phyloP scores from a whole-genome alignment of 2,329 filamentous ascomycete genomes.

The Periconia digitata region DNA sequence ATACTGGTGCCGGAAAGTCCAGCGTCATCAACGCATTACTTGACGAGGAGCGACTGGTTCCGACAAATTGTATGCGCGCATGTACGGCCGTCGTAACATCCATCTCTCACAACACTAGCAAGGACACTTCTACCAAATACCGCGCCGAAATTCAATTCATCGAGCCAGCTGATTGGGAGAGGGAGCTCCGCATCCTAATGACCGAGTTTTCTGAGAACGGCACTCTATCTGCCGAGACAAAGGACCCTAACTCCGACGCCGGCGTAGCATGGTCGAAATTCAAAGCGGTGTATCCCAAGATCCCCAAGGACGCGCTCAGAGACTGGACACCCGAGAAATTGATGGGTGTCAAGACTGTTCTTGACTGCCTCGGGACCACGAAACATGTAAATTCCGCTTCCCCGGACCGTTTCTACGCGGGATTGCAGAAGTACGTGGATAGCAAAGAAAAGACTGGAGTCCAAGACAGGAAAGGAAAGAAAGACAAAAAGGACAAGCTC shows the following conservation, averaged over 20 bases:
- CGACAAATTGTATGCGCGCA: constrained; percentile 62
- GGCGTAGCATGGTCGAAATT: constrained; percentile 56
- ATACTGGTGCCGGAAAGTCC: constrained; percentile 64
- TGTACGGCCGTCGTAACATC: constrained; percentile 65
- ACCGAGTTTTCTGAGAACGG: constrained; percentile 52
- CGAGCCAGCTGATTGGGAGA: constrained; percentile 52
- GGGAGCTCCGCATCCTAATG: constrained; percentile 54
- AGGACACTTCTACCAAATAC: constrained; percentile 47
- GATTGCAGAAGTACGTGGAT: constrained; percentile 56
- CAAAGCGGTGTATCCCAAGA: constrained; percentile 50
- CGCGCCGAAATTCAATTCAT: constrained; percentile 63
- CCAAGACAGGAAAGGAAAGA: constrained; percentile 30
- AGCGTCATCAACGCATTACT: constrained; percentile 65
- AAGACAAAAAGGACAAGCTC: constrained; percentile 26
- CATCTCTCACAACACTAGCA: constrained; percentile 57
- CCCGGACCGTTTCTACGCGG: constrained; percentile 47
- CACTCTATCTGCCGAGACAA: constrained; percentile 39
- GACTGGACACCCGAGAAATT: constrained; percentile 45
- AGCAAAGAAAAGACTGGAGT: constrained; percentile 54
- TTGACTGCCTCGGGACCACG: constrained; percentile 51
- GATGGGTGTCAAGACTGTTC: constrained; percentile 44
- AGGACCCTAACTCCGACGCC: constrained; percentile 50
- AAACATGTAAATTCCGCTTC: constrained; percentile 43
- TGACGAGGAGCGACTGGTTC: constrained; percentile 60
- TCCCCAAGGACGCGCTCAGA: constrained; percentile 45